Percentiles rank a stretch among this genome's conserved stretches.
Conservation (phyloP, 345 rosid species). For the Eucalyptus tenuipes region DNA sequence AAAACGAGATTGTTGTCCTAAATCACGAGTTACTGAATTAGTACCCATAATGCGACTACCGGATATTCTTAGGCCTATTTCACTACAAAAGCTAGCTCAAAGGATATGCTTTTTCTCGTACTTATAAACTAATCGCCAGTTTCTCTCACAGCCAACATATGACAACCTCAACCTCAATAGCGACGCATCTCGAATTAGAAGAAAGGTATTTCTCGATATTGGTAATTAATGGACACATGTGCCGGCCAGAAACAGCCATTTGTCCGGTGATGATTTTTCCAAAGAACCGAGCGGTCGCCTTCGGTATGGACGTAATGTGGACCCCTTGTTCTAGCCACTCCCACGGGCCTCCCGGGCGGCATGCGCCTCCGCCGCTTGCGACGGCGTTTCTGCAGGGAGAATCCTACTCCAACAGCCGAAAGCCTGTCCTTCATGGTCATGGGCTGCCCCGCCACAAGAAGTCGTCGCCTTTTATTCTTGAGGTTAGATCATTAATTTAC, state of each 20-base stretch:
- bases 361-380: neutral
- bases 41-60: rapidly evolving
- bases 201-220: neutral
- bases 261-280: neutral
- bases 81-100: rapidly evolving
- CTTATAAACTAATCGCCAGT: rapidly evolving
- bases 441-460: neutral
- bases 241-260: neutral
- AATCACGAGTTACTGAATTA: neutral
- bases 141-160: rapidly evolving
- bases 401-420: neutral
- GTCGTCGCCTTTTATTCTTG: neutral
- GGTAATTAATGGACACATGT: rapidly evolving
- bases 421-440: neutral
- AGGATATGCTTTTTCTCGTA: no score
- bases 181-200: neutral
- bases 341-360: neutral
- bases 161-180: no score
- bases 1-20: neutral
- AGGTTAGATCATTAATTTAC: neutral
- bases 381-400: neutral
- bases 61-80: no score
- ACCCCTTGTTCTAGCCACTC: neutral
- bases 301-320: neutral
- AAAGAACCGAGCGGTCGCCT: neutral